phyloP scores from a whole-genome alignment of 495 filamentous ascomycete species.

The Mycothermus thermophilus region DNA sequence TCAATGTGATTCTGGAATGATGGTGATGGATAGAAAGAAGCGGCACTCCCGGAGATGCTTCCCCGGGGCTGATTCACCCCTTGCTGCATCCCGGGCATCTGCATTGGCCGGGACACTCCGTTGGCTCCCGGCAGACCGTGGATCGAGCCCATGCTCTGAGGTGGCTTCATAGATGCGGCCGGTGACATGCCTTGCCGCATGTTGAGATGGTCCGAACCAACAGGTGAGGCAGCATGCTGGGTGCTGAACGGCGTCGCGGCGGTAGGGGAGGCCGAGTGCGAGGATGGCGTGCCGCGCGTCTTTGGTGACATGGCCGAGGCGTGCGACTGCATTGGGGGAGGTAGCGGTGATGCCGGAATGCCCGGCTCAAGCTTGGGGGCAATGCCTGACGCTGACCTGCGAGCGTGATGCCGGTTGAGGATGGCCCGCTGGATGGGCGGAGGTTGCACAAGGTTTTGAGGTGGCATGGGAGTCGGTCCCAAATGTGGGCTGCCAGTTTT shows the following conservation, averaged over 20 bases:
- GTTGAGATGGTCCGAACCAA: slow-evolving; percentile 41
- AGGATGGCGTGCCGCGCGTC: slow-evolving; percentile 68
- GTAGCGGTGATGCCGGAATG: slow-evolving; percentile 32
- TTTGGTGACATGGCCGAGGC: slow-evolving; percentile 38
- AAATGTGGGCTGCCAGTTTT: slow-evolving; percentile 68
- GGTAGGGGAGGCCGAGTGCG: slow-evolving; percentile 65
- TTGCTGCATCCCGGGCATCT: slow-evolving; percentile 27
- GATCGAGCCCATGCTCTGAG: slow-evolving; percentile 10
- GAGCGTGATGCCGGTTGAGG: slow-evolving; percentile 54
- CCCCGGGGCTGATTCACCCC: slow-evolving; percentile 18
- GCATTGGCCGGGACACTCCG: slow-evolving; percentile 29
- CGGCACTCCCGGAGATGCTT: slow-evolving; percentile 18
- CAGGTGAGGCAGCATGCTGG: slow-evolving; percentile 54
- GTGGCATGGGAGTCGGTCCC: slow-evolving; percentile 46
- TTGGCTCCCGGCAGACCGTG: slow-evolving; percentile 29
- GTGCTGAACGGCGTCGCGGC: slow-evolving; percentile 58
- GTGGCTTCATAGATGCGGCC: slow-evolving; percentile 26
- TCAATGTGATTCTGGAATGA: slow-evolving; percentile 86
- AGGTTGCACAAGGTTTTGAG: slow-evolving; percentile 46
- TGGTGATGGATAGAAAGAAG: slow-evolving; percentile 60
- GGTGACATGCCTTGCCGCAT: slow-evolving; percentile 32
- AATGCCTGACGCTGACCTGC: slow-evolving; percentile 55
- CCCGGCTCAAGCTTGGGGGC: slow-evolving; percentile 57
- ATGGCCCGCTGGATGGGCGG: slow-evolving; percentile 59
- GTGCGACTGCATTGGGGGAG: slow-evolving; percentile 40